Percentiles rank a stretch among this genome's conserved stretches.
These are phyloP conservation scores for Coemansia sp. DNA, from an alignment of 192 early-diverging fungal genomes.

Conservation along the genomic window DNA sequence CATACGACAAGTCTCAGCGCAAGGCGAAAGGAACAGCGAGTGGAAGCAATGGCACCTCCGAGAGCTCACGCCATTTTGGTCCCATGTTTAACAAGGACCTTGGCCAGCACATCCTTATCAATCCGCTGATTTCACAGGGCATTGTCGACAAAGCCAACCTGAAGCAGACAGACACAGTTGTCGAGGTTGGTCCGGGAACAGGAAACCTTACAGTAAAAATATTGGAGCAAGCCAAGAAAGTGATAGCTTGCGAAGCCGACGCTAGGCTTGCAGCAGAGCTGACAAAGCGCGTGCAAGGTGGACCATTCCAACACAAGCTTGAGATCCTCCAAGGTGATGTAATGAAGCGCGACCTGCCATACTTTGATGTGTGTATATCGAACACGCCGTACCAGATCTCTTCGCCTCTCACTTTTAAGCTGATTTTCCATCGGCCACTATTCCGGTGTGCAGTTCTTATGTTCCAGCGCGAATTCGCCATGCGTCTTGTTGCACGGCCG, in stretches of 20 bases:
- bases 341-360: conserved; percentile 94
- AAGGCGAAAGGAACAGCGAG: conserved; percentile 2
- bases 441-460: conserved; percentile 94
- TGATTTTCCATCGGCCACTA: conserved; percentile 90
- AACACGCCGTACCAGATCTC: conserved; percentile 99
- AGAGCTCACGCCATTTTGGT: conserved; percentile 61
- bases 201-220: conserved; percentile 97
- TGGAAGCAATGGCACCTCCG: conserved; percentile 12
- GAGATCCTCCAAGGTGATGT: conserved; percentile 98
- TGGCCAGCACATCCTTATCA: conserved; percentile 98
- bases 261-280: conserved; percentile 95
- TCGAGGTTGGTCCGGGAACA: conserved; percentile 98
- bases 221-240: conserved; percentile 88
- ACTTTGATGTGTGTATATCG: conserved; percentile 97
- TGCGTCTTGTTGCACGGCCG: conserved; percentile 91
- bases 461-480: conserved; percentile 99
- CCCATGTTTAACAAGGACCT: conserved; percentile 96
- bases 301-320: conserved; percentile 58
- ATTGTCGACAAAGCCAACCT: conserved; percentile 94
- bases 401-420: conserved; percentile 92
- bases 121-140: conserved; percentile 92
- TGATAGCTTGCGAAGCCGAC: conserved; percentile 94
- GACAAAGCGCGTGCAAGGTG: conserved; percentile 95
- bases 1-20: conserved; percentile 33
- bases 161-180: conserved; percentile 70